These are phyloP conservation scores for Erythrophleum ivorense DNA, from an alignment of 331 rosid genomes.

Conservation along the genomic window DNA sequence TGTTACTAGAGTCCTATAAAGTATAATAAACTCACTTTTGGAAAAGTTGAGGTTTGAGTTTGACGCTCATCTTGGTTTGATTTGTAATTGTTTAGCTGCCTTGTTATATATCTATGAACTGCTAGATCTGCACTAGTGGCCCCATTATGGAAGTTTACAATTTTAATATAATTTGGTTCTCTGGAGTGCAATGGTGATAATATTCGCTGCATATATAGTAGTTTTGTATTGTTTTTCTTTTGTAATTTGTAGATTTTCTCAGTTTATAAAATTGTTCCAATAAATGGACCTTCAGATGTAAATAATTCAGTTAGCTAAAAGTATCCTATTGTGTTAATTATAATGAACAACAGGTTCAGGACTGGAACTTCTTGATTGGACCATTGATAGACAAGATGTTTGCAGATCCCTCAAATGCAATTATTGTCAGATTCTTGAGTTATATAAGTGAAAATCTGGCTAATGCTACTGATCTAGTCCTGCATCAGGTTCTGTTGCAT, in stretches of 20 bases:
- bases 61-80: slow-evolving; percentile 24
- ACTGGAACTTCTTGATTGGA: slow-evolving; percentile 75
- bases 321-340: slow-evolving; percentile 34
- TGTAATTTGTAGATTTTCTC: slow-evolving; percentile 13
- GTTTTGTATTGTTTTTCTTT: slow-evolving; percentile 28
- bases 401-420: slow-evolving; percentile 88
- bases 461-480: slow-evolving; percentile 69
- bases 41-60: slow-evolving; percentile 25
- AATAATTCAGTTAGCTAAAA: slow-evolving; percentile 3
- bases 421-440: slow-evolving; percentile 74
- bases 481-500: slow-evolving; percentile 67
- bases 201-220: slow-evolving; percentile 3
- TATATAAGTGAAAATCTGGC: slow-evolving; percentile 70
- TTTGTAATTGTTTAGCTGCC: slow-evolving; percentile 13
- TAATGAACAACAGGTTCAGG: slow-evolving; percentile 63
- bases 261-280: slow-evolving; percentile 3
- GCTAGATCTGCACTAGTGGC: slow-evolving; percentile 20
- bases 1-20: slow-evolving; percentile 33
- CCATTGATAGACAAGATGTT: slow-evolving; percentile 89
- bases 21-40: not conserved
- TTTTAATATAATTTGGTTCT: slow-evolving; percentile 32
- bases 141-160: slow-evolving; percentile 26
- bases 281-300: slow-evolving; percentile 26
- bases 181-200: slow-evolving; percentile 15
- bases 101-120: slow-evolving; percentile 29